Evolutionary conservation across 306 rosid genomes (phyloP).

Genomic region (Cicer yamashitae): DNA sequence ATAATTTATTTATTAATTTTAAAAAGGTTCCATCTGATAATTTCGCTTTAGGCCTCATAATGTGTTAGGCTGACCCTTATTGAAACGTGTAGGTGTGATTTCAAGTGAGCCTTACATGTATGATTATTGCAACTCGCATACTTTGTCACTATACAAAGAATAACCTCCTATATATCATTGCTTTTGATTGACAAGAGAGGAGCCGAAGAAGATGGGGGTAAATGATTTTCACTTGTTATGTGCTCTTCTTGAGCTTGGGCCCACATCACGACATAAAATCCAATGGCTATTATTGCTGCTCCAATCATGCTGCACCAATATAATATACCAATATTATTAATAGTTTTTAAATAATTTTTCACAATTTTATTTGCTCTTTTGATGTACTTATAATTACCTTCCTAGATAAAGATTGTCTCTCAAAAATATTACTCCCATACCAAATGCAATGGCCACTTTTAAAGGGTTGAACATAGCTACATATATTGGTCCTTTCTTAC

Average conservation of each 20-base stretch:
- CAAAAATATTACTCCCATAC: conserved; percentile 55
- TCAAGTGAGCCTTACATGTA: too few relatives aligned
- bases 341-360: neutral
- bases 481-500: conserved; percentile 58
- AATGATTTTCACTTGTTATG: neutral
- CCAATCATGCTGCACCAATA: conserved; percentile 52
- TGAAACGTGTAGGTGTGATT: too few relatives aligned
- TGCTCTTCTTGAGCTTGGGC: conserved; percentile 50
- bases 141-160: too few relatives aligned
- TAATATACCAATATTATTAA: neutral
- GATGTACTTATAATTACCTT: conserved; percentile 45
- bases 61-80: too few relatives aligned
- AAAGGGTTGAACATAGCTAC: conserved; percentile 58
- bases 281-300: conserved; percentile 46
- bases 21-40: too few relatives aligned
- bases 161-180: neutral
- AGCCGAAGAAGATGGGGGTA: conserved; percentile 28
- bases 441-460: conserved; percentile 57
- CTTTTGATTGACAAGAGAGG: conserved; percentile 44
- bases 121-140: too few relatives aligned
- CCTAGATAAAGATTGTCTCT: conserved; percentile 58
- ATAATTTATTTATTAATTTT: too few relatives aligned
- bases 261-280: conserved; percentile 65
- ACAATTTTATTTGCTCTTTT: neutral
- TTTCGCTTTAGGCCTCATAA: too few relatives aligned